Conservation (phyloP, 176 grass and related monocot species). For the Neostapfia colusana region DNA sequence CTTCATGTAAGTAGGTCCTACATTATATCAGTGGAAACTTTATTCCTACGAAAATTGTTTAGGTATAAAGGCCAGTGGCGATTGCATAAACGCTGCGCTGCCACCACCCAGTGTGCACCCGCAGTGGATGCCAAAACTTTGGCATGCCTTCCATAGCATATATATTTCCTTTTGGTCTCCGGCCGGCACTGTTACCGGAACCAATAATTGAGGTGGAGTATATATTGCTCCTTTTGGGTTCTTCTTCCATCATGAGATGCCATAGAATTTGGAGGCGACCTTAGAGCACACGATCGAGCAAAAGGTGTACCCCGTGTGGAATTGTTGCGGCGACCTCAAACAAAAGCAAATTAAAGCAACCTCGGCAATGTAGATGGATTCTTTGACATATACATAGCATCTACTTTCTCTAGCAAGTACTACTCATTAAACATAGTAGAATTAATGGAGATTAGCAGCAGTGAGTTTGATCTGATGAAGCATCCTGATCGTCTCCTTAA, state of each 20-base stretch:
- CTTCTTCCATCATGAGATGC: constrained; percentile 27
- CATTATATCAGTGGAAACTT: too few species aligned
- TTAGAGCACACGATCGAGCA: not conserved
- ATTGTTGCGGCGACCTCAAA: not conserved
- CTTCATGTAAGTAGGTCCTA: too few species aligned
- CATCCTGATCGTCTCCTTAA: not conserved
- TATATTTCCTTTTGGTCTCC: too few species aligned
- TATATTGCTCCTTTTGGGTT: not conserved
- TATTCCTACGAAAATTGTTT: too few species aligned
- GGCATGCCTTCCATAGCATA: too few species aligned
- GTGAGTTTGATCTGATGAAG: constrained; percentile 6
- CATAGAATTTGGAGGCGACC: not conserved
- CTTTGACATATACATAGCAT: not conserved
- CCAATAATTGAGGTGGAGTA: not conserved
- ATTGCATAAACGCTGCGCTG: too few species aligned
- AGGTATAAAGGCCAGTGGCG: too few species aligned
- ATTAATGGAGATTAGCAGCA: not conserved
- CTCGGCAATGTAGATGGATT: constrained; percentile 1
- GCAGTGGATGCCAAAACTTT: too few species aligned
- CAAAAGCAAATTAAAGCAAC: not conserved
- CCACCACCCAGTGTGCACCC: too few species aligned
- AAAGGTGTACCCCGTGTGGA: constrained; percentile 3
- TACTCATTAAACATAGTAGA: constrained; percentile 15
- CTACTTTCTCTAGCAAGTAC: not conserved
- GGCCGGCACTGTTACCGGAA: too few species aligned